Evolutionary conservation across 116 monocot genomes (phyloP).

Genomic region (Dioscorea cayenensis): DNA sequence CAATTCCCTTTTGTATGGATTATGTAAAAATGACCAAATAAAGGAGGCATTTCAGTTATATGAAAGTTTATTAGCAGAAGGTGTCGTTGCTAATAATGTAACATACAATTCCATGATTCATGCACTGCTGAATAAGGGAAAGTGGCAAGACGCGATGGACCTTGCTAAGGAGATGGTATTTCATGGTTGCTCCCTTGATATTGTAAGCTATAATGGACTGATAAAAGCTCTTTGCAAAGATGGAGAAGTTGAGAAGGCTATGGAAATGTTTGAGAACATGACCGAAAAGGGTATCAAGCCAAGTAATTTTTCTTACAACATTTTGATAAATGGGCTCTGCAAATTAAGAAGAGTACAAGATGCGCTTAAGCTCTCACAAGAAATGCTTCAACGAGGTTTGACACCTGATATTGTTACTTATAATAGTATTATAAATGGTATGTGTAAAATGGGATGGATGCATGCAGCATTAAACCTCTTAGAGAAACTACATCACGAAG

Average conservation of each 20-base stretch:
- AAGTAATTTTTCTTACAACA: conserved; percentile 65
- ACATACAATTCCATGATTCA: conserved; percentile 86
- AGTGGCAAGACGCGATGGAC: conserved; percentile 45
- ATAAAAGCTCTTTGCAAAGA: conserved; percentile 72
- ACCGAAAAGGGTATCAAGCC: conserved; percentile 38
- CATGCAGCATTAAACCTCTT: conserved; percentile 65
- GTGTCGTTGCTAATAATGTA: conserved; percentile 63
- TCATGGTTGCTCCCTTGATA: conserved; percentile 50
- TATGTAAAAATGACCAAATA: conserved; percentile 42
- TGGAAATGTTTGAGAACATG: conserved; percentile 85
- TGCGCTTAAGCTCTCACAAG: conserved; percentile 59
- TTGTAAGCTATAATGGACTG: conserved; percentile 64
- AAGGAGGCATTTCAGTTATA: conserved; percentile 55
- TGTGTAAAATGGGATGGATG: conserved; percentile 68
- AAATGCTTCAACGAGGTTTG: conserved; percentile 70
- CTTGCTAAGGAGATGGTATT: conserved; percentile 76
- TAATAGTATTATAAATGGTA: conserved; percentile 73
- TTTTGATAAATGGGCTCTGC: conserved; percentile 69
- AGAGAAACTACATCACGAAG: conserved; percentile 58
- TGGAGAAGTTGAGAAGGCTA: conserved; percentile 56
- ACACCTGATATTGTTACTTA: conserved; percentile 84
- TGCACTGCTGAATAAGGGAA: conserved; percentile 39
- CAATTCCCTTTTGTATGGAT: conserved; percentile 65
- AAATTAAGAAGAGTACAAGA: conserved; percentile 60
- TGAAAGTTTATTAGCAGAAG: conserved; percentile 59